Conservation (phyloP, 208 protist genomes). For the Naegleria gruberi region DNA sequence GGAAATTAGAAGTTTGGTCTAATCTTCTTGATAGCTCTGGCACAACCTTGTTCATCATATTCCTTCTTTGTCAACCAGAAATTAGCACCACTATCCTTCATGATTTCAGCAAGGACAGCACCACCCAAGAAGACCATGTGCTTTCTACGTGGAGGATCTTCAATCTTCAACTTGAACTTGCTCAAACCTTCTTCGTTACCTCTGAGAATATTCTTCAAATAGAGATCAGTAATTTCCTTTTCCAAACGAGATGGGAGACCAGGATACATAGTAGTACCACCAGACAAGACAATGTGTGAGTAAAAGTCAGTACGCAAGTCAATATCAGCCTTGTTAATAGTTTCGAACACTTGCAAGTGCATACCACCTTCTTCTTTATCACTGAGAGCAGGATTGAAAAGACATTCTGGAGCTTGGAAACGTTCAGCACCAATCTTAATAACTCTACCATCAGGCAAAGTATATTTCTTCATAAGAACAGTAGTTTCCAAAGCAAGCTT, state of each 20-base stretch:
- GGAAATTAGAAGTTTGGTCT: background rate
- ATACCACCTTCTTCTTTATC: conserved; percentile 56
- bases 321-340: conserved; percentile 15
- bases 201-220: conserved; percentile 55
- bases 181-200: background rate
- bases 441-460: background rate
- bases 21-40: background rate
- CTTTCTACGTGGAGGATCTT: conserved; percentile 45
- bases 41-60: conserved; percentile 64
- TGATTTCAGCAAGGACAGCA: conserved; percentile 46
- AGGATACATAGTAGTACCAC: conserved; percentile 89
- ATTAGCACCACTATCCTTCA: conserved; percentile 35
- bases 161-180: background rate
- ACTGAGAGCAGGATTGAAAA: background rate
- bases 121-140: conserved; percentile 63
- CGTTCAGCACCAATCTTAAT: background rate
- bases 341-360: conserved; percentile 26
- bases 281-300: conserved; percentile 86
- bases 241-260: conserved; percentile 91
- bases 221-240: conserved; percentile 81
- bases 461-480: background rate
- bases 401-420: background rate
- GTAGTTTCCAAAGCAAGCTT: background rate
- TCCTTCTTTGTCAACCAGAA: conserved; percentile 61
- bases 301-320: conserved; percentile 84